phyloP scores from a whole-genome alignment of 148 eudicot species.

The Cornus suecica region DNA sequence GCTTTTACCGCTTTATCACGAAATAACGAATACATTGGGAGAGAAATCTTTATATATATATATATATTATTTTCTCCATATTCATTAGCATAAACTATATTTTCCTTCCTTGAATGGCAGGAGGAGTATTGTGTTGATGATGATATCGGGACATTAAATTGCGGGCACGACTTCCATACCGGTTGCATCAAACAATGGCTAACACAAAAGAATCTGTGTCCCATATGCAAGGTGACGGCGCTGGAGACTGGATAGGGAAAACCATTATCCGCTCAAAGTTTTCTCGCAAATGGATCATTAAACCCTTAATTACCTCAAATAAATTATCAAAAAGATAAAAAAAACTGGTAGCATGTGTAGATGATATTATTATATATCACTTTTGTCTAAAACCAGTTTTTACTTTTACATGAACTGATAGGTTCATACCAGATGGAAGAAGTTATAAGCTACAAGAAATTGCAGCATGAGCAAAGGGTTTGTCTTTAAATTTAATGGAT shows the following conservation, averaged over 20 bases:
- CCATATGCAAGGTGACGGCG: constrained; percentile 58
- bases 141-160: constrained; percentile 52
- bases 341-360: background rate
- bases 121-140: constrained; percentile 56
- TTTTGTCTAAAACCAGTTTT: background rate
- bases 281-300: constrained; percentile 5
- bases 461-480: background rate
- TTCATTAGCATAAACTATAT: background rate
- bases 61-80: background rate
- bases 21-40: background rate
- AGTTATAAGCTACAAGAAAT: constrained; percentile 4
- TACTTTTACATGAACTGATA: constrained; percentile 8
- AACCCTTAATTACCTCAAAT: background rate
- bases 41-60: background rate
- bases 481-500: constrained; percentile 6
- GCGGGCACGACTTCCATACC: constrained; percentile 71
- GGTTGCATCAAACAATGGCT: constrained; percentile 70
- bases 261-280: background rate
- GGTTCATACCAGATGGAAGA: constrained; percentile 10
- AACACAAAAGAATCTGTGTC: constrained; percentile 58
- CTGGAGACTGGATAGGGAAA: constrained; percentile 25
- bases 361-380: background rate
- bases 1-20: background rate
- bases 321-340: too few relatives aligned
- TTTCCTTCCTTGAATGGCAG: constrained; percentile 25